phyloP scores from a whole-genome alignment of 2,329 filamentous ascomycete species.

The Colletotrichum echinochloae region DNA sequence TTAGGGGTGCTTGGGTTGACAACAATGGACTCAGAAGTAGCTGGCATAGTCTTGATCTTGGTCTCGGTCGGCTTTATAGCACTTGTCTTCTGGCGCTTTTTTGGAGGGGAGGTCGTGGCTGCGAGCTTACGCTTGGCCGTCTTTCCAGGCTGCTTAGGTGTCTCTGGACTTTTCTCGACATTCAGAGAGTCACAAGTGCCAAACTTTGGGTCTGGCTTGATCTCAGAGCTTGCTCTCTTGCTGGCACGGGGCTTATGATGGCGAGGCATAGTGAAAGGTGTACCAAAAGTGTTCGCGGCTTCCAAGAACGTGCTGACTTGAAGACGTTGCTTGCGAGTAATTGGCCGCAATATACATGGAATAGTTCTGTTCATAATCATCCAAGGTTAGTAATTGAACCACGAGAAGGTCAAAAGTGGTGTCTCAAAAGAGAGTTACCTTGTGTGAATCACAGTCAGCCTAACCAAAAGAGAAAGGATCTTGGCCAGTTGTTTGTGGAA shows the following conservation, averaged over 20 bases:
- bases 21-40: neutral
- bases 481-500: neutral
- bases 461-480: neutral
- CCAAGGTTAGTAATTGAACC: neutral
- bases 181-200: rapidly evolving
- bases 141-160: neutral
- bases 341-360: neutral
- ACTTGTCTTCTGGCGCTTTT: neutral
- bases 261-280: neutral
- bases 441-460: neutral
- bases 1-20: neutral
- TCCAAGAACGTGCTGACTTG: neutral
- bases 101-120: neutral
- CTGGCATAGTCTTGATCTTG: neutral
- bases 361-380: neutral
- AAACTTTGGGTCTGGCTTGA: neutral
- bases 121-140: neutral
- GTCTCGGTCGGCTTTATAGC: neutral
- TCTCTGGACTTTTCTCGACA: neutral
- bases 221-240: neutral
- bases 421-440: neutral
- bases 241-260: too few species aligned
- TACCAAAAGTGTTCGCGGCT: rapidly evolving
- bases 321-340: too few species aligned
- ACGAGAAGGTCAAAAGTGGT: neutral